Conservation (phyloP, 768 basidiomycete genomes). For the Amanita polypyramis region DNA sequence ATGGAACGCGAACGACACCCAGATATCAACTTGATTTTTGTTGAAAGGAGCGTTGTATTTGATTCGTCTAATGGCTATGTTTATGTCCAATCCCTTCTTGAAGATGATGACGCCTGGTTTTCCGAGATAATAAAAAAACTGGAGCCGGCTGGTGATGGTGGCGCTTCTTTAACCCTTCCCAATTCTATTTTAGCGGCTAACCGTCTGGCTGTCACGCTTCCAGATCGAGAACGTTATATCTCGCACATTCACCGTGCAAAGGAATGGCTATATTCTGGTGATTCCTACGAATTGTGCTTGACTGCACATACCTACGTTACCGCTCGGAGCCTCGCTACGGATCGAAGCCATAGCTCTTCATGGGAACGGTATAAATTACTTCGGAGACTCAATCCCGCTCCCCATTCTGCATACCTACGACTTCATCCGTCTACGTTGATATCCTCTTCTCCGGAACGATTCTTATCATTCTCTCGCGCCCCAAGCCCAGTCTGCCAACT, state of each 20-base stretch:
- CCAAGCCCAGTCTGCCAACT: constrained; percentile 64
- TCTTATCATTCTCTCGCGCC: constrained; percentile 69
- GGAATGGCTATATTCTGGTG: constrained; percentile 67
- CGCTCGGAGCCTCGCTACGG: constrained; percentile 26
- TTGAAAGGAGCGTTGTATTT: constrained; percentile 68
- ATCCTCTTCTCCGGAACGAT: constrained; percentile 87
- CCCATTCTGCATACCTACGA: constrained; percentile 75
- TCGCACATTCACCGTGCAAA: constrained; percentile 60
- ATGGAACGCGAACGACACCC: constrained; percentile 33
- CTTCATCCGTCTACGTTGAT: constrained; percentile 69
- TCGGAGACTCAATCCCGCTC: constrained; percentile 75
- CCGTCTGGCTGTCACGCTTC: constrained; percentile 24
- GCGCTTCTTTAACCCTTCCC: constrained; percentile 4
- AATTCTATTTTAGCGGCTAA: not conserved
- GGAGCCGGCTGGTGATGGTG: constrained; percentile 6
- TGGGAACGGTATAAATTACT: constrained; percentile 72
- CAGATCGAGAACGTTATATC: constrained; percentile 53
- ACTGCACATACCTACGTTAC: constrained; percentile 63
- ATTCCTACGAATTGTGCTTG: constrained; percentile 90
- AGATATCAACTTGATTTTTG: constrained; percentile 67
- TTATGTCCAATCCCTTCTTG: constrained; percentile 56
- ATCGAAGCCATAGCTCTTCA: constrained; percentile 29
- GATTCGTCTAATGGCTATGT: constrained; percentile 39
- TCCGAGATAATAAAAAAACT: constrained; percentile 27
- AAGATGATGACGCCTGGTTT: constrained; percentile 55